Base-by-base conservation (phyloP, 768 basidiomycete genomes). In the Termitomyces sp. region DNA sequence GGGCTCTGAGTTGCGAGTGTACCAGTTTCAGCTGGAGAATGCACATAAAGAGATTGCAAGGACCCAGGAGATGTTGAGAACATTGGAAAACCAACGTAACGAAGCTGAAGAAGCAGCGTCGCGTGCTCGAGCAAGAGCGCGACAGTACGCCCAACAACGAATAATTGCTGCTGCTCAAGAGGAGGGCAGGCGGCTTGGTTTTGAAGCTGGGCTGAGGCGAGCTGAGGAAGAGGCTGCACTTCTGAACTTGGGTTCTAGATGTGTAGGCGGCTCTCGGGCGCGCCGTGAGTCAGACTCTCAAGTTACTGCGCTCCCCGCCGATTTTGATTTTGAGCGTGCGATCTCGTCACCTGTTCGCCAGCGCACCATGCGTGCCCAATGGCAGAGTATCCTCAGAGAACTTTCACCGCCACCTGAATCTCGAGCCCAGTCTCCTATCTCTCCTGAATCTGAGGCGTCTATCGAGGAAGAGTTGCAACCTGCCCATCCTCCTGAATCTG, bases 71-170 rank as follows among this genome's bases (percentile, higher is more conserved):
- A 71, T 78, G 5, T 65, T 84, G 41, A 75, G 71, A 57, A 69
- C 70, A 1, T 66, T 80, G 6, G 81, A 84, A 66, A 70, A 68
- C 11, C 76, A 84, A 56, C 76, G 81, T 25, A 76, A 83, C 28
- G 80, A 85, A 6, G 85, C 85, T 0, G 83, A 85, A 64, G 69
- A 73, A 8, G 76, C 76, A 21, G 83, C 82, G 1, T 74, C 74
- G 17, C 74, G 76, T 23, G 82, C 81, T 25, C 75, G 82, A 40
- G 74, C 73, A 19, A 75, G 71, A 52, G 81, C 82, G 30, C 70
- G 83, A 52, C 73, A 75, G 62, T 61, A 84, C 46, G 76, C 74
- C 9, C 79, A 81, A 61, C 77, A 82, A 56, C 72, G 76, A 14
- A 60, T 84, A 42, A 69, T 85, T 19, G 73, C 79, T 52, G 59